phyloP scores from a whole-genome alignment of 169 alveolate species.

The Plasmodium adleri region DNA sequence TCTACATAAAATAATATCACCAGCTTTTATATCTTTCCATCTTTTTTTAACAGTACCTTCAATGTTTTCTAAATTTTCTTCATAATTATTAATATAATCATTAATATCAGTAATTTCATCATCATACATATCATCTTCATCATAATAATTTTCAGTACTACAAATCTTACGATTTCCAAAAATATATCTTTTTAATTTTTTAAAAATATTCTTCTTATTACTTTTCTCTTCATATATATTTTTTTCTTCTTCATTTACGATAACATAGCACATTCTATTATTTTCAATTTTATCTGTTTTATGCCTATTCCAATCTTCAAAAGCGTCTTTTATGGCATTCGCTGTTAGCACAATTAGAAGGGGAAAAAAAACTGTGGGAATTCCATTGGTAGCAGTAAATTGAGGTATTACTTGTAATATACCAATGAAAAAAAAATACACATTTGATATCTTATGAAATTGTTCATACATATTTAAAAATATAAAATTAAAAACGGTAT shows the following conservation, averaged over 20 bases:
- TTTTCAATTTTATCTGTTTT: conserved; percentile 95
- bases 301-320: conserved; percentile 97
- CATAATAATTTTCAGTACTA: conserved; percentile 17
- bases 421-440: conserved; percentile 94
- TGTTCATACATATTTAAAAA: conserved; percentile 95
- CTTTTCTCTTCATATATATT: neutral
- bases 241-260: conserved; percentile 5
- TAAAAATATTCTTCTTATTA: conserved; percentile 9
- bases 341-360: conserved; percentile 93
- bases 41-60: conserved; percentile 76
- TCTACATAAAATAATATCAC: conserved; percentile 93
- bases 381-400: conserved; percentile 96
- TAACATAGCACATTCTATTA: conserved; percentile 83
- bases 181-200: conserved; percentile 21
- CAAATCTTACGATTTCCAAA: conserved; percentile 13
- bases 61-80: conserved; percentile 38
- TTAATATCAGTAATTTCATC: conserved; percentile 38
- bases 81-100: conserved; percentile 38
- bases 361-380: conserved; percentile 96
- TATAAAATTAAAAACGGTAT: conserved; percentile 90
- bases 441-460: conserved; percentile 95
- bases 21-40: conserved; percentile 92
- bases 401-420: conserved; percentile 93
- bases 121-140: conserved; percentile 27
- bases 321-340: conserved; percentile 96